A percentile compares a stretch with the other conserved stretches of the same genome.
phyloP scores from a whole-genome alignment of 2,329 filamentous ascomycete genomes.

The Pezicula neosporulosa region DNA sequence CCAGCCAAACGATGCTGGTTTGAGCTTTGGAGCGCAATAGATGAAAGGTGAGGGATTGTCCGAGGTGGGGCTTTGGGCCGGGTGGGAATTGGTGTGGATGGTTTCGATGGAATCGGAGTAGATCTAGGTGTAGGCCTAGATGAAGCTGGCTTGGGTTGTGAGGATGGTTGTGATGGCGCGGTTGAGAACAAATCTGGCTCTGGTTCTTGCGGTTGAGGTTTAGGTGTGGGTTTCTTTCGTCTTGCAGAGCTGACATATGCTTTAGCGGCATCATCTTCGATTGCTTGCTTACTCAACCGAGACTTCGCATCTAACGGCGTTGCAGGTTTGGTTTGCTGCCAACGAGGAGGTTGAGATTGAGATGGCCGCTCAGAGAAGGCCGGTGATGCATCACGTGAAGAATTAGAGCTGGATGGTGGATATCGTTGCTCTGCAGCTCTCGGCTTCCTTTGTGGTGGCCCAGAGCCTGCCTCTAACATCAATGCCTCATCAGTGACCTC shows the following conservation, averaged over 20 bases:
- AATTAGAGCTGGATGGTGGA: slow-evolving; percentile 13
- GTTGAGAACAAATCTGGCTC: slow-evolving; percentile 59
- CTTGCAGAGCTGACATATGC: slow-evolving; percentile 86
- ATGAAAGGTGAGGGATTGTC: slow-evolving; percentile 60
- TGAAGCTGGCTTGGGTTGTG: slow-evolving; percentile 26
- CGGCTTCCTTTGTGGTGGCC: slow-evolving; percentile 43
- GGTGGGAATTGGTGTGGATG: slow-evolving; percentile 39
- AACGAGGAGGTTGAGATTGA: slow-evolving; percentile 49
- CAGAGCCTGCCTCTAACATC: slow-evolving; percentile 68
- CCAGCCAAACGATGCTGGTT: slow-evolving; percentile 76
- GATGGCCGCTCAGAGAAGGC: slow-evolving; percentile 39
- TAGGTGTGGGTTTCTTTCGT: slow-evolving; percentile 60
- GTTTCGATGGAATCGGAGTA: slow-evolving; percentile 37
- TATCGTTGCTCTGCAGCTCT: slow-evolving; percentile 21
- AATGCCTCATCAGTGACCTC: slow-evolving; percentile 69
- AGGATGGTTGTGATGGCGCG: slow-evolving; percentile 8
- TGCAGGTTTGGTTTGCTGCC: slow-evolving; percentile 52
- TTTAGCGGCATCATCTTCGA: slow-evolving; percentile 77
- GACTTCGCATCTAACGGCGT: slow-evolving; percentile 45
- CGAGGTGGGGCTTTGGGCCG: slow-evolving; percentile 45
- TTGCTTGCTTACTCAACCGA: slow-evolving; percentile 67
- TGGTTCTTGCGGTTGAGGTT: slow-evolving; percentile 34
- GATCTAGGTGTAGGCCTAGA: slow-evolving; percentile 30
- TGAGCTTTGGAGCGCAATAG: slow-evolving; percentile 69
- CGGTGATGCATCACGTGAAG: slow-evolving; percentile 46